Percentiles rank a stretch among this genome's conserved stretches.
Conservation (phyloP, 1,139 yeast species). For the Geotrichum fermentans region DNA sequence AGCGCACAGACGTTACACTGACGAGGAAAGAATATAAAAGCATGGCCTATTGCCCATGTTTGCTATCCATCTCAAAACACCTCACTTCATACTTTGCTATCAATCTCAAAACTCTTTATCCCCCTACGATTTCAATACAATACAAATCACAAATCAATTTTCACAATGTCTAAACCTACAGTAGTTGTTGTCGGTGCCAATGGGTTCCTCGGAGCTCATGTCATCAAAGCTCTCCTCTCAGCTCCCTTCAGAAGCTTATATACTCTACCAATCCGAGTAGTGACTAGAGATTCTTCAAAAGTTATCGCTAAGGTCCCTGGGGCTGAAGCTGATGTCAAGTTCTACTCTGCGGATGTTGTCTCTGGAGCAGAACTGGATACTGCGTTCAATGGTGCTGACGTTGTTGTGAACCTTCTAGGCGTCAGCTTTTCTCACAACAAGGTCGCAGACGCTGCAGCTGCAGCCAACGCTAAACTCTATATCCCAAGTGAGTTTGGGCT, state of each 20-base stretch:
- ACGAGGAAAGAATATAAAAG: no score
- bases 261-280: slow-evolving; percentile 47
- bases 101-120: no score
- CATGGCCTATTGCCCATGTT: no score
- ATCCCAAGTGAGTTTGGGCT: slow-evolving; percentile 63
- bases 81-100: no score
- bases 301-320: no score
- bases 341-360: slow-evolving; percentile 28
- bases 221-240: slow-evolving; percentile 44
- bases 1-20: no score
- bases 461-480: slow-evolving; percentile 46
- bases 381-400: slow-evolving; percentile 48
- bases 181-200: slow-evolving; percentile 53
- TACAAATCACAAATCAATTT: no score
- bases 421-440: slow-evolving; percentile 34
- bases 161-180: slow-evolving; percentile 14
- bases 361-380: slow-evolving; percentile 33
- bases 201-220: slow-evolving; percentile 50
- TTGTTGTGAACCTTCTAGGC: slow-evolving; percentile 45
- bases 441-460: slow-evolving; percentile 39
- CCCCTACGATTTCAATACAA: no score
- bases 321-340: slow-evolving; percentile 26
- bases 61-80: no score
- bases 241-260: slow-evolving; percentile 44
- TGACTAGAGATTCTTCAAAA: slow-evolving; percentile 45